Evolutionary conservation across 2,329 filamentous ascomycete genomes (phyloP).

Genomic region (Botrytis aclada): DNA sequence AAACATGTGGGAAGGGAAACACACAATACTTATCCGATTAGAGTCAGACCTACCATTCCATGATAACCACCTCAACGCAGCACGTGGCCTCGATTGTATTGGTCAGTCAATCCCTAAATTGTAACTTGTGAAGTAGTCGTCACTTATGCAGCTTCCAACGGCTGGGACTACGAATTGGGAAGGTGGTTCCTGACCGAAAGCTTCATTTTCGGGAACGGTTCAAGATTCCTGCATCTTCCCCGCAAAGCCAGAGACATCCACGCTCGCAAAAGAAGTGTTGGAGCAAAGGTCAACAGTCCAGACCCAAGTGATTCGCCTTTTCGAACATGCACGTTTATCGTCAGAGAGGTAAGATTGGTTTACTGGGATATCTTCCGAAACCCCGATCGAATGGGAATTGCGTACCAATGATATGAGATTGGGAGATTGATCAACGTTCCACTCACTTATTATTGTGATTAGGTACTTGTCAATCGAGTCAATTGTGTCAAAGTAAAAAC

Average conservation of each 20-base stretch:
- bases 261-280: background rate
- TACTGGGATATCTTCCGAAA: background rate
- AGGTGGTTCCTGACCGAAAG: constrained; percentile 10
- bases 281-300: background rate
- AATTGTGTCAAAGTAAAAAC: background rate
- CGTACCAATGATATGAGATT: background rate
- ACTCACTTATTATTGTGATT: background rate
- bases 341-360: background rate
- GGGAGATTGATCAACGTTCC: background rate
- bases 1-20: background rate
- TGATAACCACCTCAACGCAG: background rate
- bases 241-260: background rate
- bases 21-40: background rate
- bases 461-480: background rate
- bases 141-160: background rate
- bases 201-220: background rate
- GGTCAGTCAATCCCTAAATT: background rate
- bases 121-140: background rate
- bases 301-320: background rate
- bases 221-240: background rate
- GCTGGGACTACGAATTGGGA: background rate
- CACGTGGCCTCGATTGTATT: background rate
- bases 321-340: background rate
- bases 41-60: background rate
- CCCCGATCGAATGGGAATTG: background rate